Evolutionary conservation across 2,329 filamentous ascomycete genomes (phyloP).

Genomic region (Fusarium protoensiforme): DNA sequence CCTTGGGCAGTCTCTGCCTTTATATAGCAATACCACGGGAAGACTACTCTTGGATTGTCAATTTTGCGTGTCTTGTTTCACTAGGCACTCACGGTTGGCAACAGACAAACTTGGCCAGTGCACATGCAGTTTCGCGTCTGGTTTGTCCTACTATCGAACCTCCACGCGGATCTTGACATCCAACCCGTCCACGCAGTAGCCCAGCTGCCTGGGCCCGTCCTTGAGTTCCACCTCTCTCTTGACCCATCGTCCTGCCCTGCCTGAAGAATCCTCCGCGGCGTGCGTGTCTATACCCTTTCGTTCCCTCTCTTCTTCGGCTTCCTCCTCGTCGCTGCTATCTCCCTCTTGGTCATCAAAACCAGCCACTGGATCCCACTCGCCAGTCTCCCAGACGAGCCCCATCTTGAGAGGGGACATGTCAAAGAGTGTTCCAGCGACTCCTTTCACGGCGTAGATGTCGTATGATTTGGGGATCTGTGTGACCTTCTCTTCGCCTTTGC

Average conservation of each 20-base stretch:
- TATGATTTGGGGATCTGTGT: constrained; percentile 77
- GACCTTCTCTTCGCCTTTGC: constrained; percentile 42
- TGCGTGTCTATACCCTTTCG: constrained; percentile 28
- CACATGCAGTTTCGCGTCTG: background rate
- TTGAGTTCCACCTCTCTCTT: constrained; percentile 83
- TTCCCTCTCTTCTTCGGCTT: constrained; percentile 50
- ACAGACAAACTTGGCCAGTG: constrained; percentile 11
- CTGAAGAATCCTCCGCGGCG: constrained; percentile 40
- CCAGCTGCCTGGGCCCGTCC: constrained; percentile 83
- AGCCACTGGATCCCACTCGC: constrained; percentile 85
- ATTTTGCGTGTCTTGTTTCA: background rate
- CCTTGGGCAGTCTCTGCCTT: background rate
- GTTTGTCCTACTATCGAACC: constrained; percentile 40
- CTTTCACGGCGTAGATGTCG: constrained; percentile 85
- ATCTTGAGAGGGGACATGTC: constrained; percentile 71
- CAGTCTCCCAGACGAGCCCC: constrained; percentile 85
- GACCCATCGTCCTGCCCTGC: constrained; percentile 70
- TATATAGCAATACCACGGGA: background rate
- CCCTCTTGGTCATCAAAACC: constrained; percentile 69
- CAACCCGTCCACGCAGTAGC: constrained; percentile 82
- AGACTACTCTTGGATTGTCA: background rate
- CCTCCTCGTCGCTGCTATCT: constrained; percentile 64
- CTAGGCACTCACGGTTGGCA: constrained; percentile 7
- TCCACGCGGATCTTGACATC: constrained; percentile 80
- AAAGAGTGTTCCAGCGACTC: constrained; percentile 79